Evolutionary conservation across 2,329 filamentous ascomycete species (phyloP), one percentile per base, ranked within the genome.

Genomic region (Sporothrix dimorphospora): DNA sequence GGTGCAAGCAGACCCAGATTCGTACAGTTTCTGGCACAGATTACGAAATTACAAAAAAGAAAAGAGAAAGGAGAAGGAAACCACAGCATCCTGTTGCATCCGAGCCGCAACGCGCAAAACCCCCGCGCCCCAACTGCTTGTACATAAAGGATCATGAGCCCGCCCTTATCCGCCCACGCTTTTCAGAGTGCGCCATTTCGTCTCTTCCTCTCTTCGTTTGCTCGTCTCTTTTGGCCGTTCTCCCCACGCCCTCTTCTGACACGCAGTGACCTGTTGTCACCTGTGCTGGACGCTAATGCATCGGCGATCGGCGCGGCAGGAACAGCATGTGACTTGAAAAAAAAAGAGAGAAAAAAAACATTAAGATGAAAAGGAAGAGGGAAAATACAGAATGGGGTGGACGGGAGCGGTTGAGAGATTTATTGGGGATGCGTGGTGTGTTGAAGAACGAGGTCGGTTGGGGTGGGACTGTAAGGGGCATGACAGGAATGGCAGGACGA

Each of bases 331-430:
- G 68, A 70, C 68, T 57, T 55, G 53, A 30, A 70, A 47, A 61
- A n/a, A n/a, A n/a, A 55, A 34, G 47, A 9, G 30, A 3, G 3
- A 69, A 69, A 14, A 67, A n/a, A 69, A 24, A 55, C 16, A 57
- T 9, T 27, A 21, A 57, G 49, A 30, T 12, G 21, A 40, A 40
- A 42, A 12, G 21, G 24, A 55, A 34, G 47, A 9, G 30, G 6
- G 3, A 69, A 69, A 14, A 67, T 34, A n/a, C n/a, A n/a, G n/a
- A n/a, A n/a, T n/a, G n/a, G 65, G 47, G 9, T 79, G 73, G 42
- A 34, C 9, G 30, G 34, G 12, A 27, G 61, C 30, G 7, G 24
- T 30, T 55, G 53, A 55, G 53, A 16, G 53, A 30, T 55, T 55
- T 55, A 34, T 3, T 34, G 30, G n/a, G n/a, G n/a, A 34, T 3